These are phyloP conservation scores for Colletotrichum sp. DNA, from an alignment of 2,329 filamentous ascomycete genomes.

Conservation along the genomic window DNA sequence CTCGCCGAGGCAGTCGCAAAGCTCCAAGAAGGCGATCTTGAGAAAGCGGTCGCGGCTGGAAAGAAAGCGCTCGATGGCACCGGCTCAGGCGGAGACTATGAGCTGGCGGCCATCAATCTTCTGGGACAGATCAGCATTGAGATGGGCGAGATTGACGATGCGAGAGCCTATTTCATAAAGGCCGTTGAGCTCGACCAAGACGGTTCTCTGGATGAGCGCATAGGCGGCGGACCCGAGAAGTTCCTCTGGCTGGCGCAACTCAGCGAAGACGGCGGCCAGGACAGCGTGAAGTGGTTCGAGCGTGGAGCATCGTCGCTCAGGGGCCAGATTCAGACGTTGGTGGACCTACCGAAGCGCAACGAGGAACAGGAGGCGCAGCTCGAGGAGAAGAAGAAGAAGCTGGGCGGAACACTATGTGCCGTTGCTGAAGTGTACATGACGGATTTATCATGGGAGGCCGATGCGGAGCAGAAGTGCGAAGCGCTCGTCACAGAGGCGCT, in stretches of 20 bases:
- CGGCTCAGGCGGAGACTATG: conserved; percentile 51
- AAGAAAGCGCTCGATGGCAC: conserved; percentile 47
- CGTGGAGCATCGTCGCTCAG: conserved; percentile 76
- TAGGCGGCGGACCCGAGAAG: conserved; percentile 89
- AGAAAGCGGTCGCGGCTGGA: conserved; percentile 45
- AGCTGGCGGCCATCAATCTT: conserved; percentile 73
- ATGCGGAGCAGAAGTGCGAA: conserved; percentile 90
- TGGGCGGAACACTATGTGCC: conserved; percentile 91
- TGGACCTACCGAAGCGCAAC: conserved; percentile 46
- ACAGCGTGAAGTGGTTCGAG: conserved; percentile 72
- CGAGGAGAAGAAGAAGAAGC: conserved; percentile 76
- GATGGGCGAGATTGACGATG: conserved; percentile 78
- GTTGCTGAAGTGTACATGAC: conserved; percentile 99
- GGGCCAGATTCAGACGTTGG: conserved; percentile 70
- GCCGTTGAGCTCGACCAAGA: conserved; percentile 80
- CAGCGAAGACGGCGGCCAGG: conserved; percentile 71
- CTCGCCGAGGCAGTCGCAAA: conserved; percentile 46
- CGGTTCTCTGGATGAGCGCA: conserved; percentile 70
- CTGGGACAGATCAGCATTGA: conserved; percentile 85
- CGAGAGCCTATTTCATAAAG: conserved; percentile 72
- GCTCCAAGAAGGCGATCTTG: conserved; percentile 46
- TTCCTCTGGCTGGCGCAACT: conserved; percentile 95
- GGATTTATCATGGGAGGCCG: conserved; percentile 89
- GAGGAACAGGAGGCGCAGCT: conserved; percentile 46
- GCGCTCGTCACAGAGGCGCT: conserved; percentile 88